Evolutionary conservation across 108 stramenopile genomes (phyloP).

Genomic region (Skeletonema marinoi): DNA sequence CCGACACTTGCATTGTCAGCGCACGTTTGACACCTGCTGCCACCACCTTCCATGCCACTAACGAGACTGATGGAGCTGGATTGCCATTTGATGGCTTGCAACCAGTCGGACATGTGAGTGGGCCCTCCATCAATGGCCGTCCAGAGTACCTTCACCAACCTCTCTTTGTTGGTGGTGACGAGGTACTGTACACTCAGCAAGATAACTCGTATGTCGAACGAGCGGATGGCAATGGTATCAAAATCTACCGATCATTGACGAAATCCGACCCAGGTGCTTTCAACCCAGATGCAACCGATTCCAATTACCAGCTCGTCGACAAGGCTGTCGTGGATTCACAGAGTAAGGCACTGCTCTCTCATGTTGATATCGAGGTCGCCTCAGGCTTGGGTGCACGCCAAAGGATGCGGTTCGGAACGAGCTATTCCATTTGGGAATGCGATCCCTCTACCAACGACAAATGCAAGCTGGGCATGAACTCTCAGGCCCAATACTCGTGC

Average conservation of each 20-base stretch:
- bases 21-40: slow-evolving; percentile 37
- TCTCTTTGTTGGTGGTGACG: slow-evolving; percentile 49
- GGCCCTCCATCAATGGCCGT: slow-evolving; percentile 49
- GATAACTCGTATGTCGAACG: slow-evolving; percentile 46
- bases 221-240: slow-evolving; percentile 50
- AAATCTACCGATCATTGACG: slow-evolving; percentile 49
- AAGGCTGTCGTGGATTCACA: slow-evolving; percentile 27
- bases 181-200: slow-evolving; percentile 45
- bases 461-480: slow-evolving; percentile 36
- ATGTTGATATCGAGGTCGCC: slow-evolving; percentile 54
- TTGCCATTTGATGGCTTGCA: slow-evolving; percentile 54
- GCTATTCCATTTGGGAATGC: slow-evolving; percentile 61
- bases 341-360: slow-evolving; percentile 31
- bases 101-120: slow-evolving; percentile 47
- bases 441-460: slow-evolving; percentile 49
- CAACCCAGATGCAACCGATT: slow-evolving; percentile 15
- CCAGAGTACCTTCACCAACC: slow-evolving; percentile 58
- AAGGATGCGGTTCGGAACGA: slow-evolving; percentile 53
- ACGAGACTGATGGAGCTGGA: slow-evolving; percentile 42
- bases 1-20: slow-evolving; percentile 40
- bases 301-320: slow-evolving; percentile 48
- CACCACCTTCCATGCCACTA: slow-evolving; percentile 23
- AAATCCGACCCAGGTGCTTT: slow-evolving; percentile 45
- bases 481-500: slow-evolving; percentile 30
- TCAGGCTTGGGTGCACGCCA: slow-evolving; percentile 50